Base-by-base conservation (phyloP, 1,284 basidiomycete genomes). In the Heliocybe sulcata region DNA sequence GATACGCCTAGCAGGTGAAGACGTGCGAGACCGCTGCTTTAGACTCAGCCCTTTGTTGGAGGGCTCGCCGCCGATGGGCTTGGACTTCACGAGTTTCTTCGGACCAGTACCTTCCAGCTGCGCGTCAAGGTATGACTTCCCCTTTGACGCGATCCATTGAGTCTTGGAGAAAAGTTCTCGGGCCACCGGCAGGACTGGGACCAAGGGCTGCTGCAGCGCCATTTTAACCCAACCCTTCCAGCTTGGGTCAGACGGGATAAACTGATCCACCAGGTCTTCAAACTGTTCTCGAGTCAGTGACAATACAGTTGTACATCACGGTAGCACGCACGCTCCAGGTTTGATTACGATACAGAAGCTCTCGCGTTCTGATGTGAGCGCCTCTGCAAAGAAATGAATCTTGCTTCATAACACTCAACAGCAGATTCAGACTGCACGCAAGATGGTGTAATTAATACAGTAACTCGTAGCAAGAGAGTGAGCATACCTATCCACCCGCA, bases 141-240 rank as follows among this genome's bases (percentile, higher is more conserved):
- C 72, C 61, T 72, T 77, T 49, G 77, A 76, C 19, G 75, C 70
- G 53, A 82, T 82, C 72, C 81, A 80, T 64, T 86, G 89, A 10
- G 85, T 90, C 67, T 90, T 89, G 22, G 83, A 79, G 55, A 89
- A 77, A 19, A 88, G 73, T 69, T 87, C 83, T 60, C 87, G 81
- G 19, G 87, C 86, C 11, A 89, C 85, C 3, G 86, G 85, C 11
- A 89, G 72, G 2, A 89, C 84, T 20, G 87, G 86, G 6, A 89
- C 74, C 14, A 87, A 70, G 23, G 84, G 86, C 62, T 86, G 87
- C 56, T 88, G 82, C 69, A 89, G 85, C 9, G 85, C 90, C 74
- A 87, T 84, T 67, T 88, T 90, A 51, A 93, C 77, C 87, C 87
- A 90, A 4, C 86, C 86, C 64, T 77, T 79, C 87, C 87, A 87